Percentiles rank a stretch among this genome's conserved stretches.
phyloP scores from a whole-genome alignment of 768 basidiomycete genomes.

The Pholiota molesta region DNA sequence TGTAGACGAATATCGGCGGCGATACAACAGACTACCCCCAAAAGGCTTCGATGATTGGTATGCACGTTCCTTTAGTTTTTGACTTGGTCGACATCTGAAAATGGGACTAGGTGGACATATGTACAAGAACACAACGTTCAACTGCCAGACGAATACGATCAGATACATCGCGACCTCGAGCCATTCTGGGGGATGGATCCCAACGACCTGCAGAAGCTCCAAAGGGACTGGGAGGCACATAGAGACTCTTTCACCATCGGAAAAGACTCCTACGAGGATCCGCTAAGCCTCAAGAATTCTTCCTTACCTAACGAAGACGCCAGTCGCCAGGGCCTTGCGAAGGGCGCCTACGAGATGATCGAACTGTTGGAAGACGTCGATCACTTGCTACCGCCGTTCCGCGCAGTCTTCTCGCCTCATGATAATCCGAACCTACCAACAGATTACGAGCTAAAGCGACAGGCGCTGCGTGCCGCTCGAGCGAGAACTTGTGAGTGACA shows the following conservation, averaged over 20 bases:
- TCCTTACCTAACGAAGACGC: slow-evolving; percentile 31
- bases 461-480: slow-evolving; percentile 40
- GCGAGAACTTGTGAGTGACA: slow-evolving; percentile 36
- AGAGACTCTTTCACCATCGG: slow-evolving; percentile 43
- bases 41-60: slow-evolving; percentile 88
- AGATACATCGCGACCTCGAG: slow-evolving; percentile 69
- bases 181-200: slow-evolving; percentile 76
- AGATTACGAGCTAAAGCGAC: slow-evolving; percentile 36
- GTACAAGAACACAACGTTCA: slow-evolving; percentile 66
- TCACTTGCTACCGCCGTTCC: slow-evolving; percentile 45
- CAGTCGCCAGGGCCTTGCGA: slow-evolving; percentile 24
- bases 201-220: slow-evolving; percentile 35
- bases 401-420: slow-evolving; percentile 54
- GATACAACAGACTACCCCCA: slow-evolving; percentile 79
- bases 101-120: slow-evolving; percentile 41
- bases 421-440: slow-evolving; percentile 47
- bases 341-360: slow-evolving; percentile 36
- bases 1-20: slow-evolving; percentile 71
- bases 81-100: not conserved
- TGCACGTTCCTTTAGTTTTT: slow-evolving; percentile 26
- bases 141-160: slow-evolving; percentile 85
- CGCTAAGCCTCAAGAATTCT: slow-evolving; percentile 25
- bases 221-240: slow-evolving; percentile 39
- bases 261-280: slow-evolving; percentile 30
- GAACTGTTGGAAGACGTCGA: slow-evolving; percentile 45